Conservation (phyloP, 2,329 filamentous ascomycete species). For the Stagonosporopsis rhizophila region DNA sequence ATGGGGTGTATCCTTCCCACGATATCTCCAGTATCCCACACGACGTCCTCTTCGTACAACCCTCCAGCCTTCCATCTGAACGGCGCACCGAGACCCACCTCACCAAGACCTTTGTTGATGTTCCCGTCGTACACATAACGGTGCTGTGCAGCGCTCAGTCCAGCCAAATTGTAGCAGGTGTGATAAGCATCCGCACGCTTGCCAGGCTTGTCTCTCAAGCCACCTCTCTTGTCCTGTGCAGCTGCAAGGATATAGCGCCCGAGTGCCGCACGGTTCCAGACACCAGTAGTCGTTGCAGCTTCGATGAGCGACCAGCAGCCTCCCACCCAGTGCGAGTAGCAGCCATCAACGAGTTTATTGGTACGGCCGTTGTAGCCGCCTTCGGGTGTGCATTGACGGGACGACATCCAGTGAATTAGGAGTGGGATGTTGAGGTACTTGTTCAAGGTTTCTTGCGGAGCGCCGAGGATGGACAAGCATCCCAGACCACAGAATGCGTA, state of each 20-base stretch:
- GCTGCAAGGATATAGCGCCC: constrained; percentile 89
- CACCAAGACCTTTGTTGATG: constrained; percentile 40
- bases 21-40: constrained; percentile 73
- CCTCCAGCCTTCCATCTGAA: constrained; percentile 57
- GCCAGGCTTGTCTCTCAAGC: constrained; percentile 90
- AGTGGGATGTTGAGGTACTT: constrained; percentile 79
- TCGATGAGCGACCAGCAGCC: constrained; percentile 93
- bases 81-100: constrained; percentile 45
- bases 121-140: constrained; percentile 57
- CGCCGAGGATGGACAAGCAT: constrained; percentile 83
- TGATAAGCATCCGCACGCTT: constrained; percentile 90
- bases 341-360: constrained; percentile 97
- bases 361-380: constrained; percentile 92
- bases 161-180: constrained; percentile 88
- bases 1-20: constrained; percentile 79
- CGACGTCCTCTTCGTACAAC: constrained; percentile 59
- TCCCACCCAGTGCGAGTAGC: constrained; percentile 98
- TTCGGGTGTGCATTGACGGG: constrained; percentile 87
- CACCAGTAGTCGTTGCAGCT: constrained; percentile 64
- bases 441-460: constrained; percentile 75
- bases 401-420: constrained; percentile 86
- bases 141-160: constrained; percentile 83
- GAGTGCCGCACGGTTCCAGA: constrained; percentile 85
- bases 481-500: constrained; percentile 95
- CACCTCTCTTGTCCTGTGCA: constrained; percentile 81